Conservation (phyloP, 208 protist genomes). For the Tetramitus jugosus region DNA sequence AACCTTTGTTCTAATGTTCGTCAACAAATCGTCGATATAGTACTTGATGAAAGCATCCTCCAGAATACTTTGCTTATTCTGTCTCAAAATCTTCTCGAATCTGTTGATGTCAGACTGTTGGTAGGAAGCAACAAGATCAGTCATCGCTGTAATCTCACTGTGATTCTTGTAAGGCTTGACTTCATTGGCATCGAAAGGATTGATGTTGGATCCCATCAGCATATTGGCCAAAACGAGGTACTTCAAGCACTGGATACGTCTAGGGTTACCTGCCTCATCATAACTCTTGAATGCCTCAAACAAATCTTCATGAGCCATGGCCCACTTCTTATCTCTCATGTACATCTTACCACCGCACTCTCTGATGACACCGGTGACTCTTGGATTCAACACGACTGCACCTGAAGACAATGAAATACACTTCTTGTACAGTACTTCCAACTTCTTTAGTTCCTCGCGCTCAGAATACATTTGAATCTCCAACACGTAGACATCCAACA, state of each 20-base stretch:
- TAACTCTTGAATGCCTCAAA: conserved; percentile 77
- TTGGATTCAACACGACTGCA: conserved; percentile 16
- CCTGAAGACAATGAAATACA: background rate
- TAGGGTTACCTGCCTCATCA: conserved; percentile 72
- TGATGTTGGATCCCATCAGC: conserved; percentile 62
- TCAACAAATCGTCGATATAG: conserved; percentile 77
- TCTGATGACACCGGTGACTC: conserved; percentile 54
- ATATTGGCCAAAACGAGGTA: conserved; percentile 82
- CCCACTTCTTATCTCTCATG: conserved; percentile 70
- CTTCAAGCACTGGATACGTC: conserved; percentile 74
- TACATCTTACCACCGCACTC: conserved; percentile 75
- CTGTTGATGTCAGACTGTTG: conserved; percentile 57
- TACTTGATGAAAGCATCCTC: conserved; percentile 71
- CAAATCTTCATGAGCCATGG: conserved; percentile 78
- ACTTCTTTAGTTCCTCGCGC: background rate
- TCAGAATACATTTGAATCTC: conserved; percentile 23
- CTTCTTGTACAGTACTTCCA: conserved; percentile 8
- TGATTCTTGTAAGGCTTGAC: conserved; percentile 72
- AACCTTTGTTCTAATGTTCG: conserved; percentile 75
- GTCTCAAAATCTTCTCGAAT: conserved; percentile 72
- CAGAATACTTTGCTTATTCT: conserved; percentile 45
- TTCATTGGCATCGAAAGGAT: conserved; percentile 82
- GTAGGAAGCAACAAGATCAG: conserved; percentile 63
- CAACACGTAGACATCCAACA: conserved; percentile 11
- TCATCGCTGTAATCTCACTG: conserved; percentile 76